Evolutionary conservation across 1,139 yeast genomes (phyloP).

Genomic region (Meyerozyma sp.): DNA sequence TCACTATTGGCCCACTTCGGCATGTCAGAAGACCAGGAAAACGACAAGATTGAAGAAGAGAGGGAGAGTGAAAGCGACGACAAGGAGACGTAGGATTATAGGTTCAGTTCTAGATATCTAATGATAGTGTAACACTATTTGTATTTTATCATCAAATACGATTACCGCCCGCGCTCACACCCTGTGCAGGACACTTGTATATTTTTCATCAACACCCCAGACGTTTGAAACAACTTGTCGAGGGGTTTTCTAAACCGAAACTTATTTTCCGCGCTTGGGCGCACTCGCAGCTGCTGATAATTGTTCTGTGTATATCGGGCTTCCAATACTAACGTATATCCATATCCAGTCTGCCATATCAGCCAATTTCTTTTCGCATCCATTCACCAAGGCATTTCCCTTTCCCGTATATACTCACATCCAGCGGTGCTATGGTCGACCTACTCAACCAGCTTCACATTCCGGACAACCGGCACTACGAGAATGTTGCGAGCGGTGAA

Average conservation of each 20-base stretch:
- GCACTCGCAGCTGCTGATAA: not conserved
- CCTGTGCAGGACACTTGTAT: not conserved
- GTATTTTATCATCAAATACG: not conserved
- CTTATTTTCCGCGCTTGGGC: not conserved
- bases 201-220: not conserved
- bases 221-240: not conserved
- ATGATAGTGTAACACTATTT: not conserved
- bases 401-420: not conserved
- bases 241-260: not conserved
- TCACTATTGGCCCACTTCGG: constrained; percentile 47
- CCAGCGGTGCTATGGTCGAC: not conserved
- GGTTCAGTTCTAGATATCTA: constrained; percentile 1
- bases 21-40: constrained; percentile 22
- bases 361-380: not conserved
- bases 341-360: not conserved
- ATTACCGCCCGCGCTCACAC: not conserved
- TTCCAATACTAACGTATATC: not conserved
- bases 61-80: constrained; percentile 15
- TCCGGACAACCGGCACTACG: constrained; percentile 1
- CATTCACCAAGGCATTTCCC: not conserved
- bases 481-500: not conserved
- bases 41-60: constrained; percentile 10
- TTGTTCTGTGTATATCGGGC: not conserved
- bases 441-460: not conserved
- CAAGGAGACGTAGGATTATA: constrained; percentile 9